Base-by-base conservation (phyloP, 495 filamentous ascomycete species). In the Cercophora newfieldiana region DNA sequence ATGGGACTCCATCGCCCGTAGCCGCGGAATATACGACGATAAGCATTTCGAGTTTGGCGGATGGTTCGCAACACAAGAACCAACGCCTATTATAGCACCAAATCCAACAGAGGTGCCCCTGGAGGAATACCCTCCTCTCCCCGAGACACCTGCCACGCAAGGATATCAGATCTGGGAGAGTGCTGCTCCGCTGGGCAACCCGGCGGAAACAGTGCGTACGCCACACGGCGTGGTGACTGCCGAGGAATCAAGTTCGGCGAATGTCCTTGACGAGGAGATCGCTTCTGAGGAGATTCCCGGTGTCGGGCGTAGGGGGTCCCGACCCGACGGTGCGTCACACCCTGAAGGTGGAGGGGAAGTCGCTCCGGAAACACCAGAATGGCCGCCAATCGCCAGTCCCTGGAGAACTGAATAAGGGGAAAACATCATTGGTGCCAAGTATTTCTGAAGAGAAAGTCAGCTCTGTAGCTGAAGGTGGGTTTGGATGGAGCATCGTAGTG, bases 1-100 rank as follows among this genome's bases (percentile, higher is more conserved):
- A 1, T 28, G 70, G 22, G 68, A 72, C 16, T 16, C 29, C 1
- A 26, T 31, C 7, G 33, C 70, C 12, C 59, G 65, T 6, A 53
- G 21, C 19, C 48, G 25, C 4, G 65, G 68, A 1, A 19, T 48
- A n/a, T 72, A 72, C 31, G 59, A 68, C 16, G 59, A 61, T 16
- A 33, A 16, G 19, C 44, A 58, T 19, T 72, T 72, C 59, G 68
- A 67, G 26, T 24, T 70, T 4, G 70, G 70, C 14, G 70, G 70
- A 0, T 72, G 70, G 70, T 72, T 72, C 48, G 19, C 59, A 8
- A 10, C 16, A n/a, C 5, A 48, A 3, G 61, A 63, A 25, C 14
- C 48, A 29, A 0, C 33, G 0, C 30, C 37, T 2, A 44, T 16
- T 14, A 2, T 16, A 4, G 37, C 37, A 44, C 37, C 37, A 6